These are phyloP conservation scores for Plantago major DNA, from an alignment of 257 asterid genomes.

Conservation along the genomic window DNA sequence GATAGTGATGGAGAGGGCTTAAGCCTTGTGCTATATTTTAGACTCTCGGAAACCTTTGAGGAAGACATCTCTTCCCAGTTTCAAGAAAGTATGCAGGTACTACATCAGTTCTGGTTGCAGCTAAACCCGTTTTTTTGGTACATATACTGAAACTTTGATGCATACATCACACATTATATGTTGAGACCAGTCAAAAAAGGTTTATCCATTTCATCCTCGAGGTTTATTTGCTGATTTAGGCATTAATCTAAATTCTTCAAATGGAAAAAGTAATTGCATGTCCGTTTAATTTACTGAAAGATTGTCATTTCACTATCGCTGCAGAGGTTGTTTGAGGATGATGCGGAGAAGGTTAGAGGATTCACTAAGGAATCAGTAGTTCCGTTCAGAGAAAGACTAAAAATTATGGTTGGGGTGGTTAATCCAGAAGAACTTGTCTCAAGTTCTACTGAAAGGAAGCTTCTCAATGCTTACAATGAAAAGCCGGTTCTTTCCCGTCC, in stretches of 20 bases:
- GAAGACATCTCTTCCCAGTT: constrained; percentile 51
- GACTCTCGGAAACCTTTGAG: constrained; percentile 48
- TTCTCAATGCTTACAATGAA: constrained; percentile 70
- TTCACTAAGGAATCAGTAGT: constrained; percentile 54
- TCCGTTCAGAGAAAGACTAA: constrained; percentile 76
- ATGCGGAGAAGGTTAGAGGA: constrained; percentile 66
- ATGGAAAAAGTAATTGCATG: no score
- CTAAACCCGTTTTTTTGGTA: not conserved
- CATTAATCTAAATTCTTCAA: no score
- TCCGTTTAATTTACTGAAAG: constrained; percentile 4
- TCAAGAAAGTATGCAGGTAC: constrained; percentile 52
- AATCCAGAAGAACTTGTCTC: constrained; percentile 79
- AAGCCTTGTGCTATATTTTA: constrained; percentile 62
- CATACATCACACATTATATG: not conserved
- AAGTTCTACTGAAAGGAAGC: constrained; percentile 69
- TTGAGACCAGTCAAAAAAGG: no score
- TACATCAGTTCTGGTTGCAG: not conserved
- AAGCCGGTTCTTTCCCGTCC: constrained; percentile 93
- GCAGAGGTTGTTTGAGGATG: constrained; percentile 70
- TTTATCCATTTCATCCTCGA: no score
- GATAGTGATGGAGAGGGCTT: constrained; percentile 71
- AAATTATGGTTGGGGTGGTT: constrained; percentile 75
- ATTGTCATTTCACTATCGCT: not conserved
- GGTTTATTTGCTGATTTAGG: no score
- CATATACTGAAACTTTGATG: not conserved